Percentiles rank a stretch among this genome's conserved stretches.
Evolutionary conservation across 768 basidiomycete species (phyloP).

Genomic region (Mycena vulgaris): DNA sequence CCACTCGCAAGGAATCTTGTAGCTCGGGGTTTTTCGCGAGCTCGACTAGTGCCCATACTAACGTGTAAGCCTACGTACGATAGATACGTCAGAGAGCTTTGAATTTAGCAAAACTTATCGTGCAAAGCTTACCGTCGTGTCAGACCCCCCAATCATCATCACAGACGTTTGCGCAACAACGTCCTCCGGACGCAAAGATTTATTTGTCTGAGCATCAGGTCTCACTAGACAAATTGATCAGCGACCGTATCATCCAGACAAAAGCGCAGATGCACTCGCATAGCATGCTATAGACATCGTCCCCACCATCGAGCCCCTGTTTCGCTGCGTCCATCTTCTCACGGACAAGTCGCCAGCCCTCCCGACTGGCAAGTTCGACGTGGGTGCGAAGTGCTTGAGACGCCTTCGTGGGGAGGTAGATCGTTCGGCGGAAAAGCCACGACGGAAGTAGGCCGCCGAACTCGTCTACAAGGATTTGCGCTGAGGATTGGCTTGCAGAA

Average conservation of each 20-base stretch:
- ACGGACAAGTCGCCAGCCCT: slow-evolving; percentile 23
- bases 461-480: slow-evolving; percentile 23
- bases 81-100: slow-evolving; percentile 26
- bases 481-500: slow-evolving; percentile 27
- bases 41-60: slow-evolving; percentile 42
- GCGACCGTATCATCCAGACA: slow-evolving; percentile 26
- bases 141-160: slow-evolving; percentile 29
- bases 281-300: slow-evolving; percentile 29
- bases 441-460: slow-evolving; percentile 18
- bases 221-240: slow-evolving; percentile 22
- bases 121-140: slow-evolving; percentile 31
- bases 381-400: slow-evolving; percentile 24
- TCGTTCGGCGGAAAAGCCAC: slow-evolving; percentile 28
- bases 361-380: slow-evolving; percentile 24
- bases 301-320: slow-evolving; percentile 25
- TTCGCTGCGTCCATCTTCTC: slow-evolving; percentile 29
- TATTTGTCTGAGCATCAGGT: slow-evolving; percentile 22
- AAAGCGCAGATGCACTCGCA: slow-evolving; percentile 16
- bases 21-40: slow-evolving; percentile 50
- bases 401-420: slow-evolving; percentile 25
- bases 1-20: slow-evolving; percentile 51
- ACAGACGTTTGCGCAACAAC: slow-evolving; percentile 31
- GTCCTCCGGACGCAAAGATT: slow-evolving; percentile 27
- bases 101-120: slow-evolving; percentile 21
- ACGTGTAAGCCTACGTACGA: slow-evolving; percentile 25